Conservation (phyloP, 2,329 filamentous ascomycete species). For the Stromatinia cepivora region DNA sequence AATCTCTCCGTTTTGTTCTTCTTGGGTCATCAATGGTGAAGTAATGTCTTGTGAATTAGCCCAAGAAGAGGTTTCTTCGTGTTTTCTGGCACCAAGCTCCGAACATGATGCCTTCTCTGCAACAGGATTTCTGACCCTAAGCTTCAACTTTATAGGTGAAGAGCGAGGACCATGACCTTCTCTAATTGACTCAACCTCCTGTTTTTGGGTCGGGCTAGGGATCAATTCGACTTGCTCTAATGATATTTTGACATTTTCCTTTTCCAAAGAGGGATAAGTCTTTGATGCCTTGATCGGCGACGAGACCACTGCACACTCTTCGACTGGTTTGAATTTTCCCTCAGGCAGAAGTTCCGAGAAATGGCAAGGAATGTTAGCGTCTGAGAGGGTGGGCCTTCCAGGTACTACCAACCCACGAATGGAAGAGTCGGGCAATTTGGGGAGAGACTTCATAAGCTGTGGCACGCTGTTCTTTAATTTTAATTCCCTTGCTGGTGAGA, state of each 20-base stretch:
- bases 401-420: conserved; percentile 21
- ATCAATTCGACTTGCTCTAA: background rate
- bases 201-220: background rate
- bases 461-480: conserved; percentile 42
- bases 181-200: background rate
- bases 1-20: conserved; percentile 13
- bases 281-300: background rate
- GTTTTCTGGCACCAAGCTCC: conserved; percentile 30
- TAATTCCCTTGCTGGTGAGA: conserved; percentile 40
- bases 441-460: conserved; percentile 42
- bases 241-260: background rate
- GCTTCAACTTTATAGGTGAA: conserved; percentile 33
- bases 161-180: conserved; percentile 11
- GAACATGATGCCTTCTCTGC: conserved; percentile 27
- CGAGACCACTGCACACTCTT: background rate
- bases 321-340: background rate
- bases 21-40: conserved; percentile 18
- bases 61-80: conserved; percentile 34
- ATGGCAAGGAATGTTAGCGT: conserved; percentile 23
- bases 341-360: conserved; percentile 24
- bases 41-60: conserved; percentile 25
- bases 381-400: background rate
- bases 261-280: background rate
- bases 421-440: conserved; percentile 34
- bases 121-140: conserved; percentile 23